Conservation (phyloP, 73 alveolate species). For the Paramecium octaurelia region DNA sequence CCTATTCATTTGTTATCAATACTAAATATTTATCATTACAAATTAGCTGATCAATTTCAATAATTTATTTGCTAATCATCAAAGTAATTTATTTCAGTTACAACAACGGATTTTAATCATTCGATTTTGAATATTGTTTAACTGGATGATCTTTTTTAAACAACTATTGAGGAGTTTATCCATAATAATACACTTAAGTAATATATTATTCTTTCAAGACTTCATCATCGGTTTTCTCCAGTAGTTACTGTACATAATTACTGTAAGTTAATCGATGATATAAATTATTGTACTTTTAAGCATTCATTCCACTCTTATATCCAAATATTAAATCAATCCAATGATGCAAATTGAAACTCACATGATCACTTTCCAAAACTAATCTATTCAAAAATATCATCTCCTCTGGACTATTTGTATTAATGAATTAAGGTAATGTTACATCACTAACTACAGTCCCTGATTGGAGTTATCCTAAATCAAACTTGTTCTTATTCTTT, state of each 20-base stretch:
- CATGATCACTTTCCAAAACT: constrained; percentile 74
- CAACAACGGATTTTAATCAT: neutral
- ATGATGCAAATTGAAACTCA: constrained; percentile 72
- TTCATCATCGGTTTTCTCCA: constrained; percentile 26
- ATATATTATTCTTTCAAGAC: constrained; percentile 17
- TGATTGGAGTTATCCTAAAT: constrained; percentile 73
- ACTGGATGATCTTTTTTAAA: constrained; percentile 54
- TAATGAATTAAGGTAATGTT: constrained; percentile 74
- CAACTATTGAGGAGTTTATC: constrained; percentile 48
- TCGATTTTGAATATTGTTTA: neutral
- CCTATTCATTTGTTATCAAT: neutral
- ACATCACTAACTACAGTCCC: constrained; percentile 73
- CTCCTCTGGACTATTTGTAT: constrained; percentile 71
- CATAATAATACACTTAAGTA: constrained; percentile 56
- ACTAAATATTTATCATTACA: constrained; percentile 24
- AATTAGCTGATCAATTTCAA: neutral
- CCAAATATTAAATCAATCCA: constrained; percentile 93
- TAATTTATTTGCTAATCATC: neutral
- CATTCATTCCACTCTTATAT: constrained; percentile 74
- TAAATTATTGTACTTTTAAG: constrained; percentile 67
- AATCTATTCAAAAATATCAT: constrained; percentile 72
- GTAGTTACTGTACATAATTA: constrained; percentile 38
- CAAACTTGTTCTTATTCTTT: constrained; percentile 69
- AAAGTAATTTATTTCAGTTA: neutral
- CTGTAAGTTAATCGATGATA: constrained; percentile 76